A percentile compares a stretch with the other conserved stretches of the same genome.
Evolutionary conservation across 768 basidiomycete species (phyloP).

Genomic region (Pulveroboletus sp.): DNA sequence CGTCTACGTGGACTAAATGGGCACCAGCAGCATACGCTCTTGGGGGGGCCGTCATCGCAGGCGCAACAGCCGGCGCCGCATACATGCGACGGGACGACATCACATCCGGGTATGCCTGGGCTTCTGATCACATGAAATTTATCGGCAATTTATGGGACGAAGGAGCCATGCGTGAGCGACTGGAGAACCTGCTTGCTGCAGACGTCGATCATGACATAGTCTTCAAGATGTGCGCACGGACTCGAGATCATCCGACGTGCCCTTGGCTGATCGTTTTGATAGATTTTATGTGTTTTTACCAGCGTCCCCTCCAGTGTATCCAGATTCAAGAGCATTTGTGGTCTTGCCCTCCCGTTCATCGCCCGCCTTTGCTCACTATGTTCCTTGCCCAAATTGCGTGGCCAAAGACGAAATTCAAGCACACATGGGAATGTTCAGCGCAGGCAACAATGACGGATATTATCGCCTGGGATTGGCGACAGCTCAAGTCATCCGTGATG

Average conservation of each 20-base stretch:
- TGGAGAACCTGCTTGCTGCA: constrained; percentile 60
- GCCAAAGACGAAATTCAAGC: constrained; percentile 79
- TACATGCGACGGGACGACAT: constrained; percentile 82
- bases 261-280: constrained; percentile 2
- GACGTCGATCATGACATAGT: constrained; percentile 61
- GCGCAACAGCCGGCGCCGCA: constrained; percentile 81
- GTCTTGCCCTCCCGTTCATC: constrained; percentile 60
- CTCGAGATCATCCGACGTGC: not conserved
- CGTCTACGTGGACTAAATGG: constrained; percentile 58
- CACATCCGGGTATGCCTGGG: constrained; percentile 66
- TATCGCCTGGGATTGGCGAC: constrained; percentile 77
- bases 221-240: constrained; percentile 64
- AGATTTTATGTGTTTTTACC: constrained; percentile 86
- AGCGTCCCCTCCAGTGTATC: constrained; percentile 55
- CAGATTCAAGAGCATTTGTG: constrained; percentile 69
- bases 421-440: constrained; percentile 86
- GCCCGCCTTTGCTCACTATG: constrained; percentile 51
- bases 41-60: constrained; percentile 74
- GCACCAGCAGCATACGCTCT: constrained; percentile 67
- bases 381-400: constrained; percentile 61
- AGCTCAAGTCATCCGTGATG: constrained; percentile 60
- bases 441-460: constrained; percentile 83
- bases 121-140: constrained; percentile 87
- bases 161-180: constrained; percentile 52
- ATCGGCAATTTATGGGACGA: constrained; percentile 86